These are phyloP conservation scores for Neopestalotiopsis clavispora DNA, from an alignment of 2,329 filamentous ascomycete genomes.

Conservation along the genomic window DNA sequence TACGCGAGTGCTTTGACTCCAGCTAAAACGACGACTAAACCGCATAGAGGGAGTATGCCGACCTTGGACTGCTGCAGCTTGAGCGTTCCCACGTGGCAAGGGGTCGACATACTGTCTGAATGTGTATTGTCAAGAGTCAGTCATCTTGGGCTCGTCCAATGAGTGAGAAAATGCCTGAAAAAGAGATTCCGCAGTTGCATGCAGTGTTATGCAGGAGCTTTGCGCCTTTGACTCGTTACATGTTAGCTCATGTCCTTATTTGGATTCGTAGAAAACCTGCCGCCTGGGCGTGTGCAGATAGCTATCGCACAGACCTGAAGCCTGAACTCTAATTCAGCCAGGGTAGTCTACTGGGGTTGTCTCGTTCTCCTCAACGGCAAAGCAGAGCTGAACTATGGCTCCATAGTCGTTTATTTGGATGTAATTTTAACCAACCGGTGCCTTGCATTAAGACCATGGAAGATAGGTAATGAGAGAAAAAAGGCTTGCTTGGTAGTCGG, in stretches of 20 bases:
- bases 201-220: neutral
- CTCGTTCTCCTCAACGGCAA: too few relatives aligned
- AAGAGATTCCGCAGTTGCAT: neutral
- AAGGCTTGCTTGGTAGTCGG: too few relatives aligned
- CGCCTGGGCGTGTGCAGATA: too few relatives aligned
- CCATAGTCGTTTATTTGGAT: too few relatives aligned
- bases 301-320: too few relatives aligned
- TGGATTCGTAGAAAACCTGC: neutral
- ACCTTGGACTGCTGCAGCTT: neutral
- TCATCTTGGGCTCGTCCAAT: neutral
- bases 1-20: neutral
- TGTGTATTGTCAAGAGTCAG: neutral
- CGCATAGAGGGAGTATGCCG: neutral
- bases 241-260: neutral
- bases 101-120: neutral
- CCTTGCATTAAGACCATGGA: too few relatives aligned
- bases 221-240: neutral
- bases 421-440: too few relatives aligned
- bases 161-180: neutral
- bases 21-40: neutral
- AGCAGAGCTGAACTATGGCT: too few relatives aligned
- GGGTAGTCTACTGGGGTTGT: too few relatives aligned
- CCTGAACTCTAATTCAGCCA: too few relatives aligned
- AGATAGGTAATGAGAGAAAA: too few relatives aligned
- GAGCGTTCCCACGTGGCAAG: neutral